These are phyloP conservation scores for Penicillium sp. DNA, from an alignment of 2,329 filamentous ascomycete genomes.

Conservation along the genomic window DNA sequence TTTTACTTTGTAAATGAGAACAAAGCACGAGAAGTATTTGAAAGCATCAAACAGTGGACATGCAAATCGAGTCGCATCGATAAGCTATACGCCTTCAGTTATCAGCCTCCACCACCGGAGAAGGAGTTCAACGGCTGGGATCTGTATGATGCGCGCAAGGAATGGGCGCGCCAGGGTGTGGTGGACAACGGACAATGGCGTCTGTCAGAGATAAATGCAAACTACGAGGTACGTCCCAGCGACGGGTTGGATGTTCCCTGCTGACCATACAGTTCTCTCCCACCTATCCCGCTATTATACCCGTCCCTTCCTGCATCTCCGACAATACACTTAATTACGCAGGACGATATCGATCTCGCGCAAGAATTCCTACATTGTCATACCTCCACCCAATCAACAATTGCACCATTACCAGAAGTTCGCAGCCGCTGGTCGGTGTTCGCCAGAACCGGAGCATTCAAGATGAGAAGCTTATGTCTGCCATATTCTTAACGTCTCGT, in stretches of 20 bases:
- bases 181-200: slow-evolving; percentile 84
- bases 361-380: slow-evolving; percentile 83
- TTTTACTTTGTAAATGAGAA: slow-evolving; percentile 80
- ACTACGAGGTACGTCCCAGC: slow-evolving; percentile 63
- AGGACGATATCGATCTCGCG: slow-evolving; percentile 81
- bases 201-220: slow-evolving; percentile 83
- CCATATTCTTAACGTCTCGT: slow-evolving; percentile 81
- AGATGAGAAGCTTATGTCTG: slow-evolving; percentile 88
- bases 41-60: slow-evolving; percentile 77
- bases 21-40: slow-evolving; percentile 80
- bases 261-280: slow-evolving; percentile 68
- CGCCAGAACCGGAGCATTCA: slow-evolving; percentile 88
- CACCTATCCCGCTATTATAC: slow-evolving; percentile 84
- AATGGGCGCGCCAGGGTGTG: slow-evolving; percentile 86
- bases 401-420: slow-evolving; percentile 92
- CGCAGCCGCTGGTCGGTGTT: slow-evolving; percentile 86
- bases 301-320: slow-evolving; percentile 87
- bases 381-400: slow-evolving; percentile 98
- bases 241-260: slow-evolving; percentile 15
- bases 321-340: slow-evolving; percentile 96
- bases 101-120: slow-evolving; percentile 74
- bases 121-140: slow-evolving; percentile 76
- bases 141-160: slow-evolving; percentile 79
- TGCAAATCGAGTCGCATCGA: slow-evolving; percentile 82
- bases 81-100: slow-evolving; percentile 87